Percentiles rank a stretch among this genome's conserved stretches.
Conservation (phyloP, 495 filamentous ascomycete genomes). For the Hypoxylon intermedium region DNA sequence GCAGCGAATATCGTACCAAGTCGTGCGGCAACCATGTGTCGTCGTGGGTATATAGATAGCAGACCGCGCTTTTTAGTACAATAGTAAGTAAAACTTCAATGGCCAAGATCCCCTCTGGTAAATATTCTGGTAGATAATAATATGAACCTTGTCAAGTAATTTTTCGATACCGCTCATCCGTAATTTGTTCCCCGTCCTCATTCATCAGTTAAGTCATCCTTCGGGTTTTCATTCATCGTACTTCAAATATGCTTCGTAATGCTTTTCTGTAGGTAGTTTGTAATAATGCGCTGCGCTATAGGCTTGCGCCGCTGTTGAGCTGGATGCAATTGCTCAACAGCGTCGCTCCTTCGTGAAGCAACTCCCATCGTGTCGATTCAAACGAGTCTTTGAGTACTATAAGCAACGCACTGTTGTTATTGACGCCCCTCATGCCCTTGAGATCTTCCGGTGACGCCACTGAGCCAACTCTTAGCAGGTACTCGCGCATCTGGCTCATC, state of each 20-base stretch:
- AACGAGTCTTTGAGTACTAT: slow-evolving; percentile 85
- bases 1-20: slow-evolving; percentile 19
- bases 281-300: slow-evolving; percentile 13
- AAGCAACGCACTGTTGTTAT: slow-evolving; percentile 81
- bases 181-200: slow-evolving; percentile 19
- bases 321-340: slow-evolving; percentile 80
- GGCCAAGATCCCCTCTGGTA: slow-evolving; percentile 12
- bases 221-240: slow-evolving; percentile 27
- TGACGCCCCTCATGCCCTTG: slow-evolving; percentile 74
- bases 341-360: slow-evolving; percentile 83
- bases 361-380: slow-evolving; percentile 83
- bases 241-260: slow-evolving; percentile 3
- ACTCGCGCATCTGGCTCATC: slow-evolving; percentile 78
- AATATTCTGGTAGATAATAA: slow-evolving; percentile 24
- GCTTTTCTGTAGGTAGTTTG: neutral
- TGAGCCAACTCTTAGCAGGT: slow-evolving; percentile 73
- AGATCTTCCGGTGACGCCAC: slow-evolving; percentile 84
- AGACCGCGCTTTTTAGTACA: slow-evolving; percentile 32
- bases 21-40: slow-evolving; percentile 16
- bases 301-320: slow-evolving; percentile 52
- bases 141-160: slow-evolving; percentile 29
- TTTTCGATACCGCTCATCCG: slow-evolving; percentile 28
- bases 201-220: slow-evolving; percentile 26
- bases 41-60: slow-evolving; percentile 33
- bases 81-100: slow-evolving; percentile 14